Evolutionary conservation across 108 stramenopile genomes (phyloP).

Genomic region (Thalassiosira profunda): DNA sequence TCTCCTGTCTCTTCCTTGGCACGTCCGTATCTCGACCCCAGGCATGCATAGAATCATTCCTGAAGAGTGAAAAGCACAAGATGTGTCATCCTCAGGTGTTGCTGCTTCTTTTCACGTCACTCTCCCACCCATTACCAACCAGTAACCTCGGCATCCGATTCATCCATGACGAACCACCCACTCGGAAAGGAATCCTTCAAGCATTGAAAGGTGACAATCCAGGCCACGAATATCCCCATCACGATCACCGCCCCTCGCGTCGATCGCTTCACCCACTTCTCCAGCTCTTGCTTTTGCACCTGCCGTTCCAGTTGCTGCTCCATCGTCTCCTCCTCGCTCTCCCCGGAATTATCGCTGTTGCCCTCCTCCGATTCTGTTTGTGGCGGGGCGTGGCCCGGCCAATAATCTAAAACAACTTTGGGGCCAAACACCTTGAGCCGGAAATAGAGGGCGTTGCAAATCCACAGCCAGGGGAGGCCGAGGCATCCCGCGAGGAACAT

Average conservation of each 20-base stretch:
- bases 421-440: constrained; percentile 42
- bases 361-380: neutral
- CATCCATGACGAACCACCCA: constrained; percentile 61
- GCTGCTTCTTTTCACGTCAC: too few relatives aligned
- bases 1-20: too few relatives aligned
- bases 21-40: too few relatives aligned
- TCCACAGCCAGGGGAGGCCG: constrained; percentile 91
- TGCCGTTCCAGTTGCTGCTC: constrained; percentile 13
- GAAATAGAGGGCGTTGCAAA: constrained; percentile 75
- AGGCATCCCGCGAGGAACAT: constrained; percentile 77
- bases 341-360: too few relatives aligned
- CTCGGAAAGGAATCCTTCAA: constrained; percentile 60
- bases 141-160: constrained; percentile 54
- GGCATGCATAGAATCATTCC: too few relatives aligned
- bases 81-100: too few relatives aligned
- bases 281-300: constrained; percentile 24
- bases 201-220: constrained; percentile 76
- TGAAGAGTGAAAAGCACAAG: too few relatives aligned
- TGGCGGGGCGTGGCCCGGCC: constrained; percentile 27
- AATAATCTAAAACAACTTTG: constrained; percentile 31
- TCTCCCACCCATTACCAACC: constrained; percentile 66
- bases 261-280: constrained; percentile 73
- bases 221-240: constrained; percentile 58
- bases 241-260: constrained; percentile 52
- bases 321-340: constrained; percentile 3